Base-by-base conservation (phyloP, 371 early-diverging fungal species). In the Lichtheimia ramosa region DNA sequence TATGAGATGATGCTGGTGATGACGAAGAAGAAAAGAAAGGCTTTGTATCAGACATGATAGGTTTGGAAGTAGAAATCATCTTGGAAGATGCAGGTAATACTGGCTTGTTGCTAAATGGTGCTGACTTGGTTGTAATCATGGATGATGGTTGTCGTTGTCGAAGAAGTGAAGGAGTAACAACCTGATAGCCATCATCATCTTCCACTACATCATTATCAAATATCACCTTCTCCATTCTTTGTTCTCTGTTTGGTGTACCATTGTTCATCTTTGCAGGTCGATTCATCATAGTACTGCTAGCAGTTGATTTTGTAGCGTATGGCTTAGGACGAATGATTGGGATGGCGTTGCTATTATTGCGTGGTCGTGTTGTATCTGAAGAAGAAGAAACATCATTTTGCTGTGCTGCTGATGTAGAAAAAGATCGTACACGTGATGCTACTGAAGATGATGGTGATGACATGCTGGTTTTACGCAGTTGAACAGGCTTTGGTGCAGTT, bases 141-240 rank as follows among this genome's bases (percentile, higher is more conserved):
- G 55, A 15, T 28, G 15, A 46, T 5, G 34, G 13, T 16, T 54
- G 43, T 20, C 43, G 62, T 5, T 71, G 67, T n/a, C 73, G 70
- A 15, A 75, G 12, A n/a, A 69, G 64, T 0, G 74, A 74, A 8
- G 79, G 79, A 42, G 71, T 75, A 28, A 79, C 63, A 25, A 79
- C 60, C 41, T 79, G 76, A 49, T 65, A 75, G 20, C 72, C 72
- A 40, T 71, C 75, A 15, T 68, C 74, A 16, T 60, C 62, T 21
- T 66, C 67, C 1, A 51, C 52, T 4, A 63, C 62, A 5, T 62
- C 61, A 34, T 51, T 54, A 40, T 63, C 34, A 57, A 58, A 53
- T 20, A 63, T 28, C n/a, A 54, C 64, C 15, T 34, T 55, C 13
- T 41, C 59, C 20, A 23, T 55, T 27, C 56, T 40, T 7, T 50